Base-by-base conservation (phyloP, 2,329 filamentous ascomycete genomes). In the Pseudocercospora cruenta region DNA sequence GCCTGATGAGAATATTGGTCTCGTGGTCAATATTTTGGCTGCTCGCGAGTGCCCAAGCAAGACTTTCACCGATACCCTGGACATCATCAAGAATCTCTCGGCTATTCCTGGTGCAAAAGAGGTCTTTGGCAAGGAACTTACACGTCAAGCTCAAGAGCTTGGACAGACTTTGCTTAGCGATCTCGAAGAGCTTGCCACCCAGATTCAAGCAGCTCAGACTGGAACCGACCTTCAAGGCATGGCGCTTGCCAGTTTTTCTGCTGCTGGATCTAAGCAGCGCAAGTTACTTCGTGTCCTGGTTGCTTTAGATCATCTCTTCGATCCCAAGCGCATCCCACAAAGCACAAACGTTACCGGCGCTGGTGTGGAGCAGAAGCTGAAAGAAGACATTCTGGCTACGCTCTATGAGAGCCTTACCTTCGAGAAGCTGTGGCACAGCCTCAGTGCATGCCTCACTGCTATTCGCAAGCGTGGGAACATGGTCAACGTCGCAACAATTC, bases 21-120 rank as follows among this genome's bases (percentile, higher is more conserved):
- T 98, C 64, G 93, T 99, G n/a, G 92, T 98, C 72, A 95, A 95
- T 77, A 97, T 99, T 64, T 91, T 99, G 71, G 93, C 96, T 51
- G 94, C 94, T 69, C 91, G 94, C 58, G 95, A 99, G 79, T 99
- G 95, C 81, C 97, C 93, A 76, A 94, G 92, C 69, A 97, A 97
- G 83, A 98, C 95, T 0, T 99, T 99, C 85, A 92, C 95, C 77
- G 96, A 98, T 79, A 98, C 95, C 0, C 87, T 99, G 62, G 95
- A 94, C 16, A 96, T 96, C n/a, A 97, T 99, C 83, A 98, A 97
- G 82, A 97, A 98, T 75, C 86, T 99, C 51, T 98, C 94, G 4
- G 90, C 92, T 45, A 95, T 99, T 67, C 93, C 94, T 16, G 93
- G 91, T 12, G 93, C 94, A 19, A 95, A 96, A 80, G 87, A 91